A percentile compares a stretch with the other conserved stretches of the same genome.
phyloP scores from a whole-genome alignment of 192 early-diverging fungal genomes.

The Jimgerdemannia lactiflua region DNA sequence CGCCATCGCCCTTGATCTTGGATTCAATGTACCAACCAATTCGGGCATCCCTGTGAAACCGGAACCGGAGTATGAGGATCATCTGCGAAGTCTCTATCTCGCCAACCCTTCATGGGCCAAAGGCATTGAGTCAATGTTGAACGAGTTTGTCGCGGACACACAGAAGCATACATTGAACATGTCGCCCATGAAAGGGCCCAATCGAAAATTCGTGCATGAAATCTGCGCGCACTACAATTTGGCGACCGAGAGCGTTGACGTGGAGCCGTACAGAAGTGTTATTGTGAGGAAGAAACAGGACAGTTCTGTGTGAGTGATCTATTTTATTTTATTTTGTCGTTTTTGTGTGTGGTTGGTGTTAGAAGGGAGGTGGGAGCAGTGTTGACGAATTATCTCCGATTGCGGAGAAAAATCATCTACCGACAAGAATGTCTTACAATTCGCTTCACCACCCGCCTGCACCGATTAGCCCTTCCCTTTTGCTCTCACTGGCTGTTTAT shows the following conservation, averaged over 20 bases:
- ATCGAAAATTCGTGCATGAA: constrained; percentile 70
- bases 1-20: constrained; percentile 71
- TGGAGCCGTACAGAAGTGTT: constrained; percentile 71
- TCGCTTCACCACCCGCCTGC: background rate
- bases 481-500: constrained; percentile 36
- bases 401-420: constrained; percentile 16
- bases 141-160: constrained; percentile 64
- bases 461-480: constrained; percentile 17
- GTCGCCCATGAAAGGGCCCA: constrained; percentile 59
- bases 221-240: constrained; percentile 75
- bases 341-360: background rate
- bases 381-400: background rate
- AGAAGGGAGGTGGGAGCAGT: background rate
- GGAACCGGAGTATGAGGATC: constrained; percentile 48
- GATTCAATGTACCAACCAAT: background rate
- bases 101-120: constrained; percentile 62
- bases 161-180: constrained; percentile 55
- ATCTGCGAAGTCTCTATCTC: constrained; percentile 66
- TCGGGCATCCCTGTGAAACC: background rate
- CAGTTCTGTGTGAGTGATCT: constrained; percentile 10
- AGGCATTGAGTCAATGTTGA: constrained; percentile 62
- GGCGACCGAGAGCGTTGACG: constrained; percentile 73
- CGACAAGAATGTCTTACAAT: constrained; percentile 1
- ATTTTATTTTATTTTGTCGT: background rate
- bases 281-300: constrained; percentile 48